Evolutionary conservation across 257 asterid genomes (phyloP), one percentile per base, ranked within the genome.

Genomic region (Lavandula angustifolia): DNA sequence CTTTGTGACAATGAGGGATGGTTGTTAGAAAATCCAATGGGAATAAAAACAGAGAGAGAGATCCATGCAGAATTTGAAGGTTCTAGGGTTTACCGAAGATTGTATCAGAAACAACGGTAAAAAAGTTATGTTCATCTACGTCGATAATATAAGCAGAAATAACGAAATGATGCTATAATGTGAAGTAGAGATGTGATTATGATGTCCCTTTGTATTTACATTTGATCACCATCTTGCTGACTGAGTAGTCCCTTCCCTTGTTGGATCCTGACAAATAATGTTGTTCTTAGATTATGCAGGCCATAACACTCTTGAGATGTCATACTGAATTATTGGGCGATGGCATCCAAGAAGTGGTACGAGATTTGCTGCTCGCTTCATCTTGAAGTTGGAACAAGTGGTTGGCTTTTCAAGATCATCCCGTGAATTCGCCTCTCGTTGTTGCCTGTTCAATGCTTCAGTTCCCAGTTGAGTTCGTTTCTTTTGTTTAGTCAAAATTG

Each of bases 21-120:
- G 98, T 69, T 92, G 74, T 67, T 84, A 78, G 79, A 71, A 55
- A 92, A 84, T 70, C 98, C 98, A 31, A 74, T 92, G 92, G 96
- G 92, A 46, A 87, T 87, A 73, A 81, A 91, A 66, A 87, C 97
- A 0, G 97, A 90, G 69, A 82, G 97, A 70, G 96, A 91, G 79
- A 78, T 91, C 53, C 92, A 91, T 80, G 97, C 96, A 0, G 97
- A 91, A 72, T 79, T 68, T 52, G 95, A 85, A 84, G 95, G 96
- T 52, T 80, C 92, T 75, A 76, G 66, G 79, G 85, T 91, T 18
- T 91, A 84, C 74, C 73, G 97, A 79, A 85, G 96, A 73, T 47
- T 87, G 78, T 91, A 91, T 60, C 77, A 82, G 64, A 91, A 85
- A 77, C 72, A 44, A 55, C 3, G 70, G 74, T 78, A 70, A 61